Percentiles rank a stretch among this genome's conserved stretches.
Conservation (phyloP, 1,284 basidiomycete genomes). For the Boletus hoseneyae region DNA sequence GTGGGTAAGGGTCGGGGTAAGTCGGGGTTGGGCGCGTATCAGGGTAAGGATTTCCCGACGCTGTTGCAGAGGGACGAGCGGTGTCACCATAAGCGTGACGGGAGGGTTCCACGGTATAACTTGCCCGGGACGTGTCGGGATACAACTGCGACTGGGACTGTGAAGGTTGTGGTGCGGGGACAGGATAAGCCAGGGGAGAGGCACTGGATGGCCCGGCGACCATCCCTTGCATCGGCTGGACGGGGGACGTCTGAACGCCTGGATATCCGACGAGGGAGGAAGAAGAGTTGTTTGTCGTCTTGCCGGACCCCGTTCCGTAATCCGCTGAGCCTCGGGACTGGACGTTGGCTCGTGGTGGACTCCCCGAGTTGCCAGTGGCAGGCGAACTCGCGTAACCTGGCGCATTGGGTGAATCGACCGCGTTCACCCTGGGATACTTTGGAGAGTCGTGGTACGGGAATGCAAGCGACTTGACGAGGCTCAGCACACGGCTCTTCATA, state of each 20-base stretch:
- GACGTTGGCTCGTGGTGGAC: constrained; percentile 24
- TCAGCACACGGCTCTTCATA: constrained; percentile 56
- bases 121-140: constrained; percentile 21
- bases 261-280: constrained; percentile 31
- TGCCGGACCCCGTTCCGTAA: constrained; percentile 22
- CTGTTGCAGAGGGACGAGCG: constrained; percentile 17
- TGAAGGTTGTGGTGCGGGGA: constrained; percentile 22
- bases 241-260: constrained; percentile 22
- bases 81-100: constrained; percentile 27
- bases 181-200: constrained; percentile 25
- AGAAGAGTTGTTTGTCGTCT: constrained; percentile 15
- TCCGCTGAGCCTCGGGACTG: constrained; percentile 28
- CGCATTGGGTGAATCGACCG: constrained; percentile 45
- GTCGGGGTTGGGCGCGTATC: constrained; percentile 23
- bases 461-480: constrained; percentile 66
- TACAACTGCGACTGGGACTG: constrained; percentile 29
- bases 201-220: constrained; percentile 21
- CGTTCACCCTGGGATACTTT: constrained; percentile 42
- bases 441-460: constrained; percentile 76
- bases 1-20: constrained; percentile 26
- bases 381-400: constrained; percentile 34
- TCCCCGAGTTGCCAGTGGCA: constrained; percentile 35
- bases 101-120: constrained; percentile 22
- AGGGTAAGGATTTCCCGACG: constrained; percentile 30
- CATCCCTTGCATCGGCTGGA: constrained; percentile 23